Conservation (phyloP, 2,329 filamentous ascomycete genomes). For the Myriosclerotinia duriaeana region DNA sequence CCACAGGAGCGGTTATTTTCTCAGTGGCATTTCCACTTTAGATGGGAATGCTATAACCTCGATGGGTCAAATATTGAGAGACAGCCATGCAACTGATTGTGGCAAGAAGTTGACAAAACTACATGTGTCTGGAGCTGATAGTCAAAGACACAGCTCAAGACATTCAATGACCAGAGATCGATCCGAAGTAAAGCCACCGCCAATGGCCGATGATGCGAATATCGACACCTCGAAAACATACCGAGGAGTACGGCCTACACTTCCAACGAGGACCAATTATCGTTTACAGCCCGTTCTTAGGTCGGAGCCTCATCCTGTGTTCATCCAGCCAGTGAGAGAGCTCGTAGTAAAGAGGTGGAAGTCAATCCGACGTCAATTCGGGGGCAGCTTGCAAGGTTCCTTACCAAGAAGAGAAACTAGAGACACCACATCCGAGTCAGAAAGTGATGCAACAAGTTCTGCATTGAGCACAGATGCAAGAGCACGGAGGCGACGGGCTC, state of each 20-base stretch:
- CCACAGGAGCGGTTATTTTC: constrained; percentile 9
- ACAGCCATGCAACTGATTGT: not conserved
- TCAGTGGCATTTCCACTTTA: not conserved
- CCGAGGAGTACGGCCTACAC: constrained; percentile 13
- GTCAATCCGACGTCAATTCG: constrained; percentile 33
- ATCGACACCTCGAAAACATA: constrained; percentile 18
- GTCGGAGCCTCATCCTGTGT: constrained; percentile 38
- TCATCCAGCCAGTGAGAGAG: constrained; percentile 38
- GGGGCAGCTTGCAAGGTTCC: constrained; percentile 33
- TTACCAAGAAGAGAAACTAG: constrained; percentile 27
- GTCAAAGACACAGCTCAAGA: not conserved
- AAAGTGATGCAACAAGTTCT: constrained; percentile 26
- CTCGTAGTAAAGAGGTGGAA: constrained; percentile 38
- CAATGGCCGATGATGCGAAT: constrained; percentile 14
- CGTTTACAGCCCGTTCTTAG: constrained; percentile 33
- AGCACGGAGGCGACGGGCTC: constrained; percentile 33
- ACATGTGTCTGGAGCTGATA: not conserved
- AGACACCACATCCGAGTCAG: constrained; percentile 20
- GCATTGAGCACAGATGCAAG: constrained; percentile 31
- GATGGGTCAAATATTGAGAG: not conserved
- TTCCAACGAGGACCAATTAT: constrained; percentile 26
- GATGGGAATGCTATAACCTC: not conserved
- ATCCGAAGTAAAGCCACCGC: not conserved
- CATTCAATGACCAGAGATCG: not conserved
- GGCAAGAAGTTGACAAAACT: not conserved